These are phyloP conservation scores for Cutaneotrichosporon sp. DNA, from an alignment of 1,284 basidiomycete species.

Conservation along the genomic window DNA sequence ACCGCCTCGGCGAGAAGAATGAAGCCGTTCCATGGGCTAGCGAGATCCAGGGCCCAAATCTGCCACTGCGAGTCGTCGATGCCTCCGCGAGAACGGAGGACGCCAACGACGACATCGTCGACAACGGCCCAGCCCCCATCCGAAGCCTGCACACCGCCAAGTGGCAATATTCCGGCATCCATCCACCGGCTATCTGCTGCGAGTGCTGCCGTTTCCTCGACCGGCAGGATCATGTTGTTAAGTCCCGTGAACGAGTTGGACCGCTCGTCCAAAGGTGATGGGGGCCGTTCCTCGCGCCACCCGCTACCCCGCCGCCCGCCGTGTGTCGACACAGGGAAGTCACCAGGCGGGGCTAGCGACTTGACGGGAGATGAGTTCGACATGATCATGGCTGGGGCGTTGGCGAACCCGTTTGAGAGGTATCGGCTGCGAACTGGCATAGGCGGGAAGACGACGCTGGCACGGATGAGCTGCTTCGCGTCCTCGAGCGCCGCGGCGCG, in stretches of 20 bases:
- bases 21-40: conserved; percentile 30
- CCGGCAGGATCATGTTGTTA: conserved; percentile 6
- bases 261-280: conserved; percentile 10
- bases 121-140: conserved; percentile 26
- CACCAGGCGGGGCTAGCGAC: conserved; percentile 12
- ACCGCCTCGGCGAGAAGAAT: conserved; percentile 26
- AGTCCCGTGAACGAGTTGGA: conserved; percentile 10
- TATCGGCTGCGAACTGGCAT: conserved; percentile 1
- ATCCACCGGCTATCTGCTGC: conserved; percentile 13
- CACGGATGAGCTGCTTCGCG: conserved; percentile 1
- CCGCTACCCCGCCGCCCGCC: conserved; percentile 32
- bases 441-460: conserved; percentile 7
- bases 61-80: conserved; percentile 42
- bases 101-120: conserved; percentile 25
- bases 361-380: conserved; percentile 6
- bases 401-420: conserved; percentile 5
- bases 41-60: conserved; percentile 34
- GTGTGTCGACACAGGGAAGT: conserved; percentile 40
- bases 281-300: conserved; percentile 10
- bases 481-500: conserved; percentile 24
- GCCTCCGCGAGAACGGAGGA: conserved; percentile 25
- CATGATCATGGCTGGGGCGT: background rate
- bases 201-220: conserved; percentile 5
- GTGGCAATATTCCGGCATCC: conserved; percentile 26
- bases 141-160: conserved; percentile 27